These are phyloP conservation scores for Pleurostoma richardsiae DNA, from an alignment of 2,329 filamentous ascomycete species.

Conservation along the genomic window DNA sequence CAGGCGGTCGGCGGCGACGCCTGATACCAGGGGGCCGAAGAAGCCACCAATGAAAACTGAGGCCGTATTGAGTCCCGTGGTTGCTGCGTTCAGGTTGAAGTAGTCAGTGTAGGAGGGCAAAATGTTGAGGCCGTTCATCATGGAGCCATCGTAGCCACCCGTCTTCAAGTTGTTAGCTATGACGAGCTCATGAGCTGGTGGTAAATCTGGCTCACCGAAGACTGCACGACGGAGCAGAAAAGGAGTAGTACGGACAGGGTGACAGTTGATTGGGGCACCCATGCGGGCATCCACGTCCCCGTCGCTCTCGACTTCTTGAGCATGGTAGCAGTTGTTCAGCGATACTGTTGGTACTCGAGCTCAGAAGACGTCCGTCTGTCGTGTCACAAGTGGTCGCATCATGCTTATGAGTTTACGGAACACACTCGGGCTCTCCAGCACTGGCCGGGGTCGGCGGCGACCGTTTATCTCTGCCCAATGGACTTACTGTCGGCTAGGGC, in stretches of 20 bases:
- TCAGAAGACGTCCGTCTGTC: too few species aligned
- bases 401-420: too few species aligned
- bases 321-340: slow-evolving; percentile 16
- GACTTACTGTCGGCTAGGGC: too few species aligned
- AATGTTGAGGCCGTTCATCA: slow-evolving; percentile 54
- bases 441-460: too few species aligned
- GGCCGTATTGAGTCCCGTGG: slow-evolving; percentile 49
- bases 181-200: slow-evolving; percentile 9
- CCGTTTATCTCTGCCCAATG: too few species aligned
- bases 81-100: slow-evolving; percentile 47
- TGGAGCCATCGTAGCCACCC: slow-evolving; percentile 39
- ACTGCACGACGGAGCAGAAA: slow-evolving; percentile 38
- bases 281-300: slow-evolving; percentile 41
- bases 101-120: slow-evolving; percentile 51
- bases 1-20: slow-evolving; percentile 32
- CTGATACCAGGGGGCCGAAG: slow-evolving; percentile 36
- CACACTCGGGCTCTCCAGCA: too few species aligned
- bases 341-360: too few species aligned
- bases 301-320: slow-evolving; percentile 24
- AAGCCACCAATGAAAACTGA: slow-evolving; percentile 48
- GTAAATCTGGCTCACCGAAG: slow-evolving; percentile 23
- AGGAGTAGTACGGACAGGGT: slow-evolving; percentile 32
- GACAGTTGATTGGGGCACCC: slow-evolving; percentile 35
- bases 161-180: slow-evolving; percentile 32
- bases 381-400: too few species aligned